Base-by-base conservation (phyloP, 2,329 filamentous ascomycete species). In the Ophiognomonia clavigignenti-juglandacearum region DNA sequence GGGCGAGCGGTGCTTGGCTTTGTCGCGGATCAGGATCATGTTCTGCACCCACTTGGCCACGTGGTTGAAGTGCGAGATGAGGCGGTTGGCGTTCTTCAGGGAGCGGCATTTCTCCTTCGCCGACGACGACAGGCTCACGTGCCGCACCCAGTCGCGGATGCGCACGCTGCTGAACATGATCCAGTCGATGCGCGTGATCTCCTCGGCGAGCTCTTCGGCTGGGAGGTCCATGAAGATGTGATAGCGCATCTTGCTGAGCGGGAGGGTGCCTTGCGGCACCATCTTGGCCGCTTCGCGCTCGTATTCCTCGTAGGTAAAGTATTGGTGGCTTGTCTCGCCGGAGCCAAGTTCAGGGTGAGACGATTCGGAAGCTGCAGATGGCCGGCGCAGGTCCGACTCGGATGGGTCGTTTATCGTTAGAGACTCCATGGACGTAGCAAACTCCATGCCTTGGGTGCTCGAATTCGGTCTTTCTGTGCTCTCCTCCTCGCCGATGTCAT, bases 131-230 rank as follows among this genome's bases (percentile, higher is more conserved):
- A 96, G 71, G 59, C 85, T 93, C 54, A 96, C 91, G 61, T 96
- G 88, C 4, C 93, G 86, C 35, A 97, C 86, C 40, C 97, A 82
- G 66, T 98, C 93, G 49, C 93, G 87, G 46, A 95, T 87, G 22
- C 89, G 83, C 52, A 97, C 96, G 1, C 90, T 91, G 43, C 88
- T 95, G 65, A 96, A 97, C 86, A 97, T 93, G 64, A 95, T 83
- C 92, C 92, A 97, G 67, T 98, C 93, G 46, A 98, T 95, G 51
- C 92, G 79, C 4, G 93, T 97, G 59, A 98, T 78, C 65, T 98
- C 93, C 50, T 86, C 84, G 14, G 92, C 92, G 55, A 97, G 85
- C 40, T 89, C 81, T 52, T 95, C 88, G 44, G 95, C 86, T 1
- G 86, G 77, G 20, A 85, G 85, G 29, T 88, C 86, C 84, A 97